A percentile compares a stretch with the other conserved stretches of the same genome.
phyloP scores from a whole-genome alignment of 1,139 yeast genomes.

The Casaregolazyma suthepensis region DNA sequence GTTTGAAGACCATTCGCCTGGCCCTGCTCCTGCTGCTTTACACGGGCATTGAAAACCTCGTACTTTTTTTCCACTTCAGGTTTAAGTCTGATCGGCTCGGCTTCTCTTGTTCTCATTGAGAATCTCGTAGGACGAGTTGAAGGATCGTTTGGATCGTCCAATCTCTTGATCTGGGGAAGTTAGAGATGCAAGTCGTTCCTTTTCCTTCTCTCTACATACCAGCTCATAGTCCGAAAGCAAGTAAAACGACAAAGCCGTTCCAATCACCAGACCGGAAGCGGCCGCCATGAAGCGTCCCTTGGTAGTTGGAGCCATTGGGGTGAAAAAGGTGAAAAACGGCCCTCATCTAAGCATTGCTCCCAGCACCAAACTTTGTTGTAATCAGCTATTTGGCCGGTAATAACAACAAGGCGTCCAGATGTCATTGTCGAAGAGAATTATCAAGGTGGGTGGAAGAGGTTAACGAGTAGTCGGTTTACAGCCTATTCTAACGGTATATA shows the following conservation, averaged over 20 bases:
- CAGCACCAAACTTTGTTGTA: neutral
- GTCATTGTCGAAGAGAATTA: constrained; percentile 69
- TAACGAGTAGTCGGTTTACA: neutral
- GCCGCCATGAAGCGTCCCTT: constrained; percentile 33
- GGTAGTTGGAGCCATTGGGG: constrained; percentile 19
- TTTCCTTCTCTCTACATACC: constrained; percentile 24
- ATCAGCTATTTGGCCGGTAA: neutral
- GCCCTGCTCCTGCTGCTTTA: constrained; percentile 7
- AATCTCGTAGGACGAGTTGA: constrained; percentile 24
- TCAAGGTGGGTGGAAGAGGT: constrained; percentile 47
- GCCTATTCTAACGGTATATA: constrained; percentile 17
- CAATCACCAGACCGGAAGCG: constrained; percentile 28
- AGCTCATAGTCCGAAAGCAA: constrained; percentile 33
- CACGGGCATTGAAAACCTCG: constrained; percentile 8
- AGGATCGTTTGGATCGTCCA: constrained; percentile 30
- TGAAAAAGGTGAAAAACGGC: neutral
- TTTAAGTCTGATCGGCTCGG: constrained; percentile 33
- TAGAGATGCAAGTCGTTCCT: no score
- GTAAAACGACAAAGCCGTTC: constrained; percentile 27
- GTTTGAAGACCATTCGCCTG: neutral
- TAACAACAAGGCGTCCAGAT: neutral
- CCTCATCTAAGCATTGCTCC: neutral
- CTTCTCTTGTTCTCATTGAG: constrained; percentile 32
- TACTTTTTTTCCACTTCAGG: constrained; percentile 28
- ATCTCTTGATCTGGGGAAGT: constrained; percentile 19